Evolutionary conservation across 2,329 filamentous ascomycete genomes (phyloP), one percentile per base, ranked within the genome.

Genomic region (Pseudogymnoascus sp.): DNA sequence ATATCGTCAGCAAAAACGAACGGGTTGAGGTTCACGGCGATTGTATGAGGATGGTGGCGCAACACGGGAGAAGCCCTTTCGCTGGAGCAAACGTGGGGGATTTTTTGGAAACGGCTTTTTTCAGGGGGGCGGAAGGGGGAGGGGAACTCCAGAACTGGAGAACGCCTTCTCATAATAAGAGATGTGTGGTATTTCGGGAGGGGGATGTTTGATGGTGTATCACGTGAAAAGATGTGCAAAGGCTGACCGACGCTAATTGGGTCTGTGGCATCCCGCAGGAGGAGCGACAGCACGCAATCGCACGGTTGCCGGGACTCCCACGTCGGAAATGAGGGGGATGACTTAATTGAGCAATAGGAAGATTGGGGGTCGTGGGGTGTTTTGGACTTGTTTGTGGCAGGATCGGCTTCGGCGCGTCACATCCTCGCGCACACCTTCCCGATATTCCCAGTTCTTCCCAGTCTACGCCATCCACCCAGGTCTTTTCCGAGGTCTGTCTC

Each of bases 1-100:
- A 65, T 63, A 65, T 66, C 60, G 65, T 73, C 65, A 73, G 70
- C 68, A 70, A 69, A 61, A 59, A 65, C 69, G 62, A 63, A 68
- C 37, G 37, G 37, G 37, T 40, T 40, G 37, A 40, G 37, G 37
- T 40, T 40, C 37, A 40, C 21, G 21, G 21, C 21, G 21, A 21
- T 21, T 21, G 21, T 21, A 21, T 21, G 21, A 21, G 21, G 21
- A 53, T 53, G 47, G 47, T 31, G 28, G 47, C 47, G 47, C 21
- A 25, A 53, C 47, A 21, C 47, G 28, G 47, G 28, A 31, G 47
- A 25, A 53, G 47, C 28, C 47, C 47, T 25, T 31, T 25, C 12
- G 47, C 47, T 53, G 21, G 47, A 14, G 28, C 31, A 53, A 14
- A 53, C 21, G 47, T 53, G 21, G 47, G 28, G 21, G 16, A 16